Evolutionary conservation across 2,329 filamentous ascomycete species (phyloP).

Genomic region (Aspergillus luchuensis): DNA sequence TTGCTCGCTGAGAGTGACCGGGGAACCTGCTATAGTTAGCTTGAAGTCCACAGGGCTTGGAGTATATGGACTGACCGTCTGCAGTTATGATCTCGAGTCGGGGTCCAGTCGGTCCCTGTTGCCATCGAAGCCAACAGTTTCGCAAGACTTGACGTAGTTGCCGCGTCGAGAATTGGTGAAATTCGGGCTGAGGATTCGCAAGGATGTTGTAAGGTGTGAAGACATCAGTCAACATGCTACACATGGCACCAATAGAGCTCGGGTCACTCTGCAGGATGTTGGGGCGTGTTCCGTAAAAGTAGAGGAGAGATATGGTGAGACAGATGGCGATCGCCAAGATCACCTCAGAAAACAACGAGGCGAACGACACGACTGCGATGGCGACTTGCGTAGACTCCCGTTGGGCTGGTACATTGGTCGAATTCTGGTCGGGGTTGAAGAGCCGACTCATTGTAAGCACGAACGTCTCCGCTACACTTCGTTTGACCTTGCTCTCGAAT

Average conservation of each 20-base stretch:
- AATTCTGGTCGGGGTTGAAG: constrained; percentile 31
- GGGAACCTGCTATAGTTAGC: constrained; percentile 23
- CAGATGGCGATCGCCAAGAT: constrained; percentile 29
- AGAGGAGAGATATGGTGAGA: constrained; percentile 30
- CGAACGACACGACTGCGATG: constrained; percentile 32
- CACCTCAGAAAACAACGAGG: constrained; percentile 32
- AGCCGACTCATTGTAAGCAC: constrained; percentile 34
- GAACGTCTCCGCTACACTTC: constrained; percentile 34
- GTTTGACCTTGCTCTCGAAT: constrained; percentile 29
- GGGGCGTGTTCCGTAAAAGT: constrained; percentile 30
- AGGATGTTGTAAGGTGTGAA: constrained; percentile 34
- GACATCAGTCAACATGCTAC: constrained; percentile 36
- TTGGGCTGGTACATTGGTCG: constrained; percentile 24
- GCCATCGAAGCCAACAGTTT: constrained; percentile 34
- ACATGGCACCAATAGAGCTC: constrained; percentile 39
- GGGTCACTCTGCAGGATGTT: constrained; percentile 38
- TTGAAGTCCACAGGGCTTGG: background rate
- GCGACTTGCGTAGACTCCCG: constrained; percentile 30
- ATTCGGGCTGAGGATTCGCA: constrained; percentile 28
- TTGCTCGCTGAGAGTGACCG: constrained; percentile 27
- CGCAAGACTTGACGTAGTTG: constrained; percentile 34
- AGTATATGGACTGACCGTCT: constrained; percentile 26
- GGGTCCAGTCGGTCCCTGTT: constrained; percentile 28
- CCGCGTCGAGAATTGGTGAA: constrained; percentile 38
- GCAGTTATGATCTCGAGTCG: constrained; percentile 33